Base-by-base conservation (phyloP, 352 stramenopile genomes). In the Phytophthora tubulina region DNA sequence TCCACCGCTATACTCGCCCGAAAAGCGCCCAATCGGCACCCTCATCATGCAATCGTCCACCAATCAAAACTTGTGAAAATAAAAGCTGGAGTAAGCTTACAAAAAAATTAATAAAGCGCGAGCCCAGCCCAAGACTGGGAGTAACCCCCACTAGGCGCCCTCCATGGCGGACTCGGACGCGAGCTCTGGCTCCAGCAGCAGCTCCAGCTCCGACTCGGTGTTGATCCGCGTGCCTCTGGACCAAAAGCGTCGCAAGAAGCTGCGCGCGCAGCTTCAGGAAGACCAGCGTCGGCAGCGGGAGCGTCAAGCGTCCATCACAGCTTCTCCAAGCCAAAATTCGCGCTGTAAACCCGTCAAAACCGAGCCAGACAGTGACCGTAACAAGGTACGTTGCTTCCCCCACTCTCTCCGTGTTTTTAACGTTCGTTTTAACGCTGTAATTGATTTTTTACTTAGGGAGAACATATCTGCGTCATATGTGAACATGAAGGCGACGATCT, bases 121-220 rank as follows among this genome's bases (percentile, higher is more conserved):
- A 27, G 21, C 21, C 21, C 21, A 27, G 2, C 21, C 21, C 1
- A 44, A 27, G 41, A 46, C 41, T 13, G 14, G 27, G 21, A 53
- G 55, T 63, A 67, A 63, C 53, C 58, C 54, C 61, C 53, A 10
- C 41, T 46, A 27, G 3, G 33, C 38, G 63, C 30, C 61, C 36
- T 61, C 36, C 46, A 77, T 77, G 69, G 55, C 53, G 64, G 69
- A 77, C 63, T 78, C 70, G 51, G 75, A 81, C 45, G 72, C 70
- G 59, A 86, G 79, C 62, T 85, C 76, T 14, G 81, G 85, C 69
- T 86, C 78, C 67, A 84, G 82, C 62, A 85, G 78, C 21, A 89
- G 81, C 59, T 90, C 83, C 35, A 90, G 86, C 70, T 90, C 82
- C 36, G 81, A 94, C 76, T 88, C 81, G 32, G 86, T 94, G 70